A percentile compares a stretch with the other conserved stretches of the same genome.
These are phyloP conservation scores for Chenopodium formosanum DNA, from an alignment of 148 eudicot species.

Conservation along the genomic window DNA sequence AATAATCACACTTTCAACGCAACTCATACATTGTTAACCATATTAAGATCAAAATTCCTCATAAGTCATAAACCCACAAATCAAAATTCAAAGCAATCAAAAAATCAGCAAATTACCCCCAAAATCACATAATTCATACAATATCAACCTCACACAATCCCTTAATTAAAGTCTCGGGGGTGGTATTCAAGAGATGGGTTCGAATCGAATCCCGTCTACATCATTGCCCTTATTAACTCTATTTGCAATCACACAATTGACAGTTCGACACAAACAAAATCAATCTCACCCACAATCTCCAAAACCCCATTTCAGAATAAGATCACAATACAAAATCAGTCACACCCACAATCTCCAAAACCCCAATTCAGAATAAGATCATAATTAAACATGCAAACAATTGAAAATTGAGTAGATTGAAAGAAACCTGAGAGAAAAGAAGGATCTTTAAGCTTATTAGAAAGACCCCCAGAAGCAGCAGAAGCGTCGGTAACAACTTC, in stretches of 20 bases:
- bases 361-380: conserved; percentile 13
- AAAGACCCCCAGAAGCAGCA: conserved; percentile 48
- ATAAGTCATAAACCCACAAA: conserved; percentile 4
- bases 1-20: neutral
- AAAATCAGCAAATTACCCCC: neutral
- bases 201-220: neutral
- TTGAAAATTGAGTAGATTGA: neutral
- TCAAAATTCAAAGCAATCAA: conserved; percentile 8
- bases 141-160: neutral
- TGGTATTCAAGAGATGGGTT: neutral
- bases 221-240: neutral
- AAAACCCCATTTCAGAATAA: conserved; percentile 9
- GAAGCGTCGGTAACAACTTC: conserved; percentile 60
- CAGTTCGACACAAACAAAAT: neutral
- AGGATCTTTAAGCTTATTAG: conserved; percentile 70
- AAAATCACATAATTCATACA: conserved; percentile 15
- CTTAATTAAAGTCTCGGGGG: neutral
- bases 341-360: conserved; percentile 7
- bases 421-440: conserved; percentile 74
- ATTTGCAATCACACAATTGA: no score
- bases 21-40: neutral
- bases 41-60: conserved; percentile 6
- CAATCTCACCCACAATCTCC: neutral
- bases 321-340: no score
- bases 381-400: neutral